A percentile compares a stretch with the other conserved stretches of the same genome.
phyloP scores from a whole-genome alignment of 2,329 filamentous ascomycete genomes.

The Xylaria sp. region DNA sequence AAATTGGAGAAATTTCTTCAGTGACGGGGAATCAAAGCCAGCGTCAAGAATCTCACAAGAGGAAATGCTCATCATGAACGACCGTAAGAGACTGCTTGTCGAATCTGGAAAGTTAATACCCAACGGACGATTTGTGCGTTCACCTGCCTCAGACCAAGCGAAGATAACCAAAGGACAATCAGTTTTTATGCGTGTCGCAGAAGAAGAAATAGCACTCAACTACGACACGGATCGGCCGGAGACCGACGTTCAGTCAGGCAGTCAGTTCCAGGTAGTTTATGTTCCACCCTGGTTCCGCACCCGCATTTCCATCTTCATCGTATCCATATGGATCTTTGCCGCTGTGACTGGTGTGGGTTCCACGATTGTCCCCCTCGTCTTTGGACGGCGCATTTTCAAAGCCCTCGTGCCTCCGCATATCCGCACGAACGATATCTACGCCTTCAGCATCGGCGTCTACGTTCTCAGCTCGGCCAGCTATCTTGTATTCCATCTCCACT shows the following conservation, averaged over 20 bases:
- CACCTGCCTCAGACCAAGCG: constrained; percentile 95
- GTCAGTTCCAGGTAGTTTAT: constrained; percentile 77
- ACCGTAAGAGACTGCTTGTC: constrained; percentile 60
- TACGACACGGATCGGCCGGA: constrained; percentile 67
- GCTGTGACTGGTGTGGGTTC: constrained; percentile 85
- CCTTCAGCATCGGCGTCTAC: constrained; percentile 91
- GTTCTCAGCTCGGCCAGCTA: constrained; percentile 77
- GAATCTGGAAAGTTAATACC: constrained; percentile 65
- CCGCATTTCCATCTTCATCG: constrained; percentile 85
- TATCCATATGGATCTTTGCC: constrained; percentile 93
- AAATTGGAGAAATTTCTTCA: constrained; percentile 68
- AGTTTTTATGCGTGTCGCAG: constrained; percentile 83
- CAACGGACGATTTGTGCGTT: constrained; percentile 86
- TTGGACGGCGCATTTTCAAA: constrained; percentile 83
- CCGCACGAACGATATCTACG: constrained; percentile 93
- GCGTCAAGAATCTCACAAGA: constrained; percentile 50
- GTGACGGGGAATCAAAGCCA: constrained; percentile 60
- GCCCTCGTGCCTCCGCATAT: constrained; percentile 76
- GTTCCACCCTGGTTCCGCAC: constrained; percentile 85
- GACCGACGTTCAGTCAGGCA: constrained; percentile 64
- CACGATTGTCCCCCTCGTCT: constrained; percentile 86
- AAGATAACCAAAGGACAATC: constrained; percentile 86
- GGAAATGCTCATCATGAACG: constrained; percentile 53
- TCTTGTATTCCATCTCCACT: constrained; percentile 62
- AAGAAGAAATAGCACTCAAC: constrained; percentile 73